phyloP scores from a whole-genome alignment of 1,284 basidiomycete species.

The Boletus semigastroideus region DNA sequence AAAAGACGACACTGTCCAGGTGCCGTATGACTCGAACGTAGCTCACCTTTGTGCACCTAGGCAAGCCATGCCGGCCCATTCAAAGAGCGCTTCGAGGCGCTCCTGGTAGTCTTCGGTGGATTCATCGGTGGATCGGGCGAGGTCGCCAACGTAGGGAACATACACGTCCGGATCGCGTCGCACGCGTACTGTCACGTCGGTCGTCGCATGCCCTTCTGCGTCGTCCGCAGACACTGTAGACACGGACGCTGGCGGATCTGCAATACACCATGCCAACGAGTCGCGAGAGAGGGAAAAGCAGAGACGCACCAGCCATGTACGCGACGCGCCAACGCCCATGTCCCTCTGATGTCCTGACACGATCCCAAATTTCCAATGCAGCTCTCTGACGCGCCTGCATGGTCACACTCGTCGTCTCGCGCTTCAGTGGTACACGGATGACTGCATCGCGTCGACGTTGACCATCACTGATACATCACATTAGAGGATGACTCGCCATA shows the following conservation, averaged over 20 bases:
- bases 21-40: no score
- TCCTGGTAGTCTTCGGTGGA: slow-evolving; percentile 48
- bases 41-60: slow-evolving; percentile 42
- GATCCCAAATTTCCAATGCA: slow-evolving; percentile 43
- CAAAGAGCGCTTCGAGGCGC: slow-evolving; percentile 49
- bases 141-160: slow-evolving; percentile 35
- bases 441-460: slow-evolving; percentile 31
- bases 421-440: slow-evolving; percentile 44
- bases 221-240: not conserved
- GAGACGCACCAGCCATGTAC: slow-evolving; percentile 26
- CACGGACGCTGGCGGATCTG: not conserved
- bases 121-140: slow-evolving; percentile 28
- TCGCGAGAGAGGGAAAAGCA: not conserved
- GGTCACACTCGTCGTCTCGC: slow-evolving; percentile 33
- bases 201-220: not conserved
- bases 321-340: slow-evolving; percentile 46
- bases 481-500: slow-evolving; percentile 43
- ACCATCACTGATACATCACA: not conserved
- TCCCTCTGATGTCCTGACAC: slow-evolving; percentile 31
- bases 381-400: slow-evolving; percentile 36
- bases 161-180: slow-evolving; percentile 30
- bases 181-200: slow-evolving; percentile 11
- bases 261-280: not conserved
- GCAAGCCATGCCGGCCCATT: slow-evolving; percentile 68
- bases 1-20: no score